Evolutionary conservation across 2,329 filamentous ascomycete genomes (phyloP).

Genomic region (Aspergillus fumigatiaffinis): DNA sequence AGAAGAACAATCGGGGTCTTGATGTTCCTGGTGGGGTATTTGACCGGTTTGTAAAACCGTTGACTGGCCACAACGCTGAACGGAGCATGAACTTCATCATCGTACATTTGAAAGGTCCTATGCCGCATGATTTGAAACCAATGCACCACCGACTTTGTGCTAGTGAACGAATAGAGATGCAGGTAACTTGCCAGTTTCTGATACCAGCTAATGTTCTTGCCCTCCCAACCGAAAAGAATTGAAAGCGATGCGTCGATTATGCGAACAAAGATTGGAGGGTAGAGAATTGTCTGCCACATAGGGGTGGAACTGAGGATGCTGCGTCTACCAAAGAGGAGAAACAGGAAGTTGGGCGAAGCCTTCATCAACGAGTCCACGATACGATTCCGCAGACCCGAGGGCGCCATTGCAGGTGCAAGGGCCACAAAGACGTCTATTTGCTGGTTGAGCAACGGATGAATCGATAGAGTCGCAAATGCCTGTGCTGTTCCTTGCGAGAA

Average conservation of each 20-base stretch:
- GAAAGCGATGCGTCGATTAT: slow-evolving; percentile 76
- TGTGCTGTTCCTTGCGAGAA: slow-evolving; percentile 97
- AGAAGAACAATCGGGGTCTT: slow-evolving; percentile 90
- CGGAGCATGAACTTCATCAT: slow-evolving; percentile 82
- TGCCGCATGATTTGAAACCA: slow-evolving; percentile 99
- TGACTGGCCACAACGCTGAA: slow-evolving; percentile 65
- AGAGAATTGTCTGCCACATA: slow-evolving; percentile 96
- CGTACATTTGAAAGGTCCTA: slow-evolving; percentile 96
- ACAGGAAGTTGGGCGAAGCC: slow-evolving; percentile 86
- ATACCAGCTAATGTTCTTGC: slow-evolving; percentile 73
- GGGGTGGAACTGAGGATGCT: slow-evolving; percentile 89
- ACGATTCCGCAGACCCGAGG: slow-evolving; percentile 81
- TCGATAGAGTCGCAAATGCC: slow-evolving; percentile 87
- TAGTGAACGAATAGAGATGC: slow-evolving; percentile 94
- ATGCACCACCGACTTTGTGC: slow-evolving; percentile 93
- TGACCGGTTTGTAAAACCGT: slow-evolving; percentile 93
- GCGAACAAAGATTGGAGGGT: slow-evolving; percentile 87
- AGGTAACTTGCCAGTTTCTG: slow-evolving; percentile 96
- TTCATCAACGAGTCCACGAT: slow-evolving; percentile 92
- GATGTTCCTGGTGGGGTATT: slow-evolving; percentile 95
- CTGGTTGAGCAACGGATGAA: slow-evolving; percentile 86
- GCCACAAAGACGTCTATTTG: slow-evolving; percentile 96
- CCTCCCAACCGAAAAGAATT: slow-evolving; percentile 88
- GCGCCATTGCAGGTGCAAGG: slow-evolving; percentile 93
- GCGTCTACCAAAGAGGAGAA: slow-evolving; percentile 84